Conservation (phyloP, 331 rosid species). For the Stylosanthes scabra region DNA sequence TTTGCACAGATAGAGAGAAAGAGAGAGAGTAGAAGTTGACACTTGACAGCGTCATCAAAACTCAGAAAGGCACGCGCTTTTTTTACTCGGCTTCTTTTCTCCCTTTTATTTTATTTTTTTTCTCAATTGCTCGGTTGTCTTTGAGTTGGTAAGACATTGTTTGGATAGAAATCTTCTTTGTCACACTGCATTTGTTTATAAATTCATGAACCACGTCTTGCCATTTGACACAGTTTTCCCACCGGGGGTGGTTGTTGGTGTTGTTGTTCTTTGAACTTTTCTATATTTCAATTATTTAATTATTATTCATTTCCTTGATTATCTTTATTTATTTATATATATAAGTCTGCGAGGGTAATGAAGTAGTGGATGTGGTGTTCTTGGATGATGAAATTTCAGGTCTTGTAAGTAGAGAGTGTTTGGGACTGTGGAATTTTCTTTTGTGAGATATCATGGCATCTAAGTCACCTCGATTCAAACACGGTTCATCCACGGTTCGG, state of each 20-base stretch:
- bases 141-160: slow-evolving; percentile 52
- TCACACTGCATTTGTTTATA: slow-evolving; percentile 29
- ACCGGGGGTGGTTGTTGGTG: not conserved
- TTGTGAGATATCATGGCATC: slow-evolving; percentile 31
- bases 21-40: slow-evolving; percentile 42
- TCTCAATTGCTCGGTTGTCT: slow-evolving; percentile 40
- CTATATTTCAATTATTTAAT: slow-evolving; percentile 1
- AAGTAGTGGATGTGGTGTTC: slow-evolving; percentile 16
- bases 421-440: not conserved
- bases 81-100: slow-evolving; percentile 10
- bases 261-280: slow-evolving; percentile 22
- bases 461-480: slow-evolving; percentile 19
- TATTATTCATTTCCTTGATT: no score
- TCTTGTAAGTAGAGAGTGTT: not conserved
- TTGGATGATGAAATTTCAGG: slow-evolving; percentile 40
- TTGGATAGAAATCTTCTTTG: slow-evolving; percentile 25
- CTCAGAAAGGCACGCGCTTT: slow-evolving; percentile 40
- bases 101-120: not conserved
- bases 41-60: slow-evolving; percentile 56
- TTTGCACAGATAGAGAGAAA: not conserved
- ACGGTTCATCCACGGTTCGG: slow-evolving; percentile 38
- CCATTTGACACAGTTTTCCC: not conserved
- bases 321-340: not conserved
- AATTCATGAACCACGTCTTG: slow-evolving; percentile 1
- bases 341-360: slow-evolving; percentile 20